These are phyloP conservation scores for Septoria linicola DNA, from an alignment of 2,329 filamentous ascomycete species.

Conservation along the genomic window DNA sequence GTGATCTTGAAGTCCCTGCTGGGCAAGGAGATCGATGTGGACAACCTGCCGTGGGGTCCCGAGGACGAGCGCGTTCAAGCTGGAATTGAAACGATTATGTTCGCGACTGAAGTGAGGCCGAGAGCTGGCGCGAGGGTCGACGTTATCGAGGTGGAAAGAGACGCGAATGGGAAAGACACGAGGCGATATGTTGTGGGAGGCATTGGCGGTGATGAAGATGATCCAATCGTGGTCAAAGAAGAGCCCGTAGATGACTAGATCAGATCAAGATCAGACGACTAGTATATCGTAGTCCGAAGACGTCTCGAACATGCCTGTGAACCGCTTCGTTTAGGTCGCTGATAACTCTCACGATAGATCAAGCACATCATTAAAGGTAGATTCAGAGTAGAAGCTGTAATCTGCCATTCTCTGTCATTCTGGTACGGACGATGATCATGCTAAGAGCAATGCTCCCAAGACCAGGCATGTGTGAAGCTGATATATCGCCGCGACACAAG, in stretches of 20 bases:
- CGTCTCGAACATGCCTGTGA: no score
- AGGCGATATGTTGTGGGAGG: constrained; percentile 32
- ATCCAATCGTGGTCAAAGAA: constrained; percentile 36
- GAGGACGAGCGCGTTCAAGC: constrained; percentile 65
- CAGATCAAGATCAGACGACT: no score
- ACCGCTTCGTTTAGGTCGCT: no score
- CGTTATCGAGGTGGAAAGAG: constrained; percentile 43
- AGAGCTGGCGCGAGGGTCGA: constrained; percentile 43
- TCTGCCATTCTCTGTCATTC: no score
- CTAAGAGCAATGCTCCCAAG: no score
- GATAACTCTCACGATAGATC: no score
- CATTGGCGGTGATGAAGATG: constrained; percentile 25
- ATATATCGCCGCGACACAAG: no score
- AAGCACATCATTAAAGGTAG: no score
- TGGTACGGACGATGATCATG: no score
- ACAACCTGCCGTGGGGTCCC: constrained; percentile 80
- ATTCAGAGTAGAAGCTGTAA: no score
- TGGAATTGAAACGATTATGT: constrained; percentile 78
- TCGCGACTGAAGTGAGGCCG: constrained; percentile 65
- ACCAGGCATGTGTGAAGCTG: no score
- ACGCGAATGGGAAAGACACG: constrained; percentile 31
- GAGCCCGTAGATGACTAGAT: constrained; percentile 34
- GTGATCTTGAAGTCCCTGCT: constrained; percentile 78
- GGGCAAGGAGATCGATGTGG: constrained; percentile 75
- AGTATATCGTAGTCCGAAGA: no score